Evolutionary conservation across 2,329 filamentous ascomycete genomes (phyloP), one percentile per base, ranked within the genome.

Genomic region (Pseudogymnoascus sp.): DNA sequence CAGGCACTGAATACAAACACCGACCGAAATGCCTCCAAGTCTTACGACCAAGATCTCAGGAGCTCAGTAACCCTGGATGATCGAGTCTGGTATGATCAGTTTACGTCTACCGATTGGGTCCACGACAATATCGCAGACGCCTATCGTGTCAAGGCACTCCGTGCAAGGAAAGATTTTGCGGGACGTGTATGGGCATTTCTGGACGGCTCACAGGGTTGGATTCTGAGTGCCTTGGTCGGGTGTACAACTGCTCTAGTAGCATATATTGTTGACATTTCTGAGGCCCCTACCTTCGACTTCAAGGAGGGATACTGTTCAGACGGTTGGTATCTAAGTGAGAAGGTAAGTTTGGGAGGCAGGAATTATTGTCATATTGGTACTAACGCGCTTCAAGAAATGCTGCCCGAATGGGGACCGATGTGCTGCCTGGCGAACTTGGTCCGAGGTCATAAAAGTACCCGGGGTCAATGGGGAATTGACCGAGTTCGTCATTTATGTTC

Each of bases 41-140:
- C 71, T 17, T 67, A 68, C 2, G 69, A 87, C 76, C 75, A 80
- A 66, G 86, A 88, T 66, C 87, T 87, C 60, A 89, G 87, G 71
- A 78, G 81, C 35, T 87, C 85, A 4, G 76, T 89, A 9, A 87
- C 86, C 69, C 79, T 87, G 61, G 90, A 97, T 72, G 92, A 97
- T 69, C 87, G 95, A 65, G 89, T 96, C 9, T 97, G 95, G 95
- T 97, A 97, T 77, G 95, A 99, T 78, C 95, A 99, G 76, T 96
- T 96, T 72, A 96, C 92, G 5, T 96, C 91, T 6, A 97, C 91
- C 63, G 93, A 99, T 75, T 99, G 95, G 95, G 93, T 99, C 0
- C 93, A 96, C 74, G 95, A 99, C 76, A 93, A 89, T 74, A 97
- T 99, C 69, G 91, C 92, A 71, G 95, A 97, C 76, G 91, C 93